phyloP scores from a whole-genome alignment of 352 stramenopile genomes.

The Globisporangium alternatum region DNA sequence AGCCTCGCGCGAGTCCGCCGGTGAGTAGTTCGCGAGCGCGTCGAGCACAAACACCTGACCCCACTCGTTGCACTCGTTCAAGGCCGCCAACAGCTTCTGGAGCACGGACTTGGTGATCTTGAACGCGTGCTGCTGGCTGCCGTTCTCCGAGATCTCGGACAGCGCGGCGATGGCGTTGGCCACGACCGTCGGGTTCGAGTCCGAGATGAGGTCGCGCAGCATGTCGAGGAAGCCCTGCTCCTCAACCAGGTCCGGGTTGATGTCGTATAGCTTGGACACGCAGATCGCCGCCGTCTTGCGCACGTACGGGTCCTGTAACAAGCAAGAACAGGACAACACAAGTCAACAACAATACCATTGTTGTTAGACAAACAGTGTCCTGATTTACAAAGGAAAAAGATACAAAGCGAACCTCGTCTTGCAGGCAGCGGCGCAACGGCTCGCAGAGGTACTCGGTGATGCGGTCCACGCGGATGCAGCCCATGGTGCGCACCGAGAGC shows the following conservation, averaged over 20 bases:
- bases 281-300: constrained; percentile 99
- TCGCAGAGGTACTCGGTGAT: constrained; percentile 99
- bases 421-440: constrained; percentile 92
- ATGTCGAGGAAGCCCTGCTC: constrained; percentile 96
- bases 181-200: constrained; percentile 98
- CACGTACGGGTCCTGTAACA: constrained; percentile 94
- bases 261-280: constrained; percentile 99
- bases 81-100: constrained; percentile 97
- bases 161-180: constrained; percentile 98
- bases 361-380: background rate
- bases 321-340: constrained; percentile 8
- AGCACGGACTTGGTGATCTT: constrained; percentile 96
- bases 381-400: background rate
- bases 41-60: constrained; percentile 99
- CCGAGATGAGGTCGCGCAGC: constrained; percentile 97
- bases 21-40: constrained; percentile 94
- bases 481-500: constrained; percentile 99
- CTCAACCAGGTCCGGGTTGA: constrained; percentile 96
- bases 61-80: constrained; percentile 99
- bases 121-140: constrained; percentile 83
- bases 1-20: constrained; percentile 94
- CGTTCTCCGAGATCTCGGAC: constrained; percentile 97
- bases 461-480: constrained; percentile 98
- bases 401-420: constrained; percentile 59
- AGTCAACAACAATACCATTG: background rate